Evolutionary conservation across 345 rosid genomes (phyloP), one percentile per base, ranked within the genome.

Genomic region (Melaleuca alternifolia): DNA sequence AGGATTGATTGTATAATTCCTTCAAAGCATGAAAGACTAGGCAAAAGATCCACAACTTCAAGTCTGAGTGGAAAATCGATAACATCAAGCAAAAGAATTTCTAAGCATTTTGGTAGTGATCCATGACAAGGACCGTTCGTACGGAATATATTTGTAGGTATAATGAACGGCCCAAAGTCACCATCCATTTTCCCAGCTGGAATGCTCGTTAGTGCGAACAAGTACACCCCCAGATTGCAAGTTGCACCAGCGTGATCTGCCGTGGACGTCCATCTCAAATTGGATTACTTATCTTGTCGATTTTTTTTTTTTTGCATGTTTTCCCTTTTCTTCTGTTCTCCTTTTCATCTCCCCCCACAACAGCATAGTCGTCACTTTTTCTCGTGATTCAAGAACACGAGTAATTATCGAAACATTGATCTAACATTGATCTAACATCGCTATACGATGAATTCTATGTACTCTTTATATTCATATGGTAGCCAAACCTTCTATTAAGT

Each of bases 311-410:
- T 23, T 23, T 0, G 0, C 10, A 33, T 33, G 46, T 8, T 71
- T 71, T 33, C 11, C 9, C 1, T 2, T 12, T 37, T 10, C 79
- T 33, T 8, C 48, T 5, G 11, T 18, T 1, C 48, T 71, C 48
- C 2, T 37, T 20, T 16, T 18, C 41, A 41, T 37, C 24, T 37
- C 12, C 1, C 11, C 0, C 1, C 24, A 37, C 6, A 48, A 33
- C 4, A 48, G 20, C 4, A 0, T 4, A 5, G 7, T 61, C 7
- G 0, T 9, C 12, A 3, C 3, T 54, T 56, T 71, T 71, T 0
- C 3, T 0, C 13, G 48, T 54, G 26, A 1, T 44, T 37, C 2
- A 11, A 37, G 7, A 18, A 1, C 3, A 18, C 2, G 11, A 15
- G 11, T 30, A 2, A 16, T 7, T 7, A 3, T 14, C 5, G 0